These are phyloP conservation scores for Azolla pinnata DNA, from an alignment of 75 land plant genomes.

Conservation along the genomic window DNA sequence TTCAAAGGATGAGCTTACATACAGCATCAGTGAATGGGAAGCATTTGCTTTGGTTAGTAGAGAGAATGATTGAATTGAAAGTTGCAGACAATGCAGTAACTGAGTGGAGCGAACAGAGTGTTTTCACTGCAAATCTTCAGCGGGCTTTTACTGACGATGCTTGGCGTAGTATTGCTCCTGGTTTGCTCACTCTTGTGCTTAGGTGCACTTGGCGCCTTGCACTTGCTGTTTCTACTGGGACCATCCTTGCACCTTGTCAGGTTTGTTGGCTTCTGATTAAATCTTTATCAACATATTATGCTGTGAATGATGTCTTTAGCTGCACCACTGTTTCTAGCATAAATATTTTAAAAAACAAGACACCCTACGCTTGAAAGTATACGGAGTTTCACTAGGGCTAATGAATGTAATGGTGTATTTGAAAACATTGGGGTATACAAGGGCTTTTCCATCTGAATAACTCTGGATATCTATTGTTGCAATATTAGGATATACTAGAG, in stretches of 20 bases:
- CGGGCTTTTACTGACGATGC: conserved; percentile 77
- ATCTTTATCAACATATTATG: no score
- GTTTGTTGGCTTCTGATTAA: no score
- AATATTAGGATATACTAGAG: no score
- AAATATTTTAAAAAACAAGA: no score
- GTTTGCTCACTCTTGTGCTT: conserved; percentile 54
- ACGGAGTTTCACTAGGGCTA: no score
- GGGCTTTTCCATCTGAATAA: no score
- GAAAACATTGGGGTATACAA: no score
- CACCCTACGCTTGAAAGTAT: no score
- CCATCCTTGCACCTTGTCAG: conserved; percentile 53
- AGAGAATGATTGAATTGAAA: conserved; percentile 81
- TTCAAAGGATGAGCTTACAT: conserved; percentile 76
- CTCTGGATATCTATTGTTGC: no score
- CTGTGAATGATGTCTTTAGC: no score
- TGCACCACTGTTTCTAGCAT: no score
- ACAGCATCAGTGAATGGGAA: conserved; percentile 50
- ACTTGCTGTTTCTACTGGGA: conserved; percentile 62
- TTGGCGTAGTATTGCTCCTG: conserved; percentile 76
- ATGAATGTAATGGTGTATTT: no score
- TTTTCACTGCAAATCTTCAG: conserved; percentile 61
- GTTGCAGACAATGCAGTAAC: conserved; percentile 70
- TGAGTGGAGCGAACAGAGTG: conserved; percentile 86
- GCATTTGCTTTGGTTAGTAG: conserved; percentile 78
- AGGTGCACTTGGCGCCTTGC: conserved; percentile 64